Conservation (phyloP, 164 flowering plant species). For the Hamamelis virginiana region DNA sequence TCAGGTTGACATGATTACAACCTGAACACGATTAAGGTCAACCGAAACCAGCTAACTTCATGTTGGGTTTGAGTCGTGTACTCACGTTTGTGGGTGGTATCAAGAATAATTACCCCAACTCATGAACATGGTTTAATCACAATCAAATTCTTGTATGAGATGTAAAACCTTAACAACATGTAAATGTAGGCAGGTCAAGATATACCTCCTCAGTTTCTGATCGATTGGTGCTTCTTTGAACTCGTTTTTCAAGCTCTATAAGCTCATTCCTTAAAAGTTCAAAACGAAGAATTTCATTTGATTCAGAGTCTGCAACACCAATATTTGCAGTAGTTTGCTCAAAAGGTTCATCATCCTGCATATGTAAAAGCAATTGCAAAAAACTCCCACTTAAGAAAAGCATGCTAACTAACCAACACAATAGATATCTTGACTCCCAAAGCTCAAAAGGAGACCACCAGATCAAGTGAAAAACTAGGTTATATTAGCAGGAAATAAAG, state of each 20-base stretch:
- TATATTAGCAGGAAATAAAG: background rate
- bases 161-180: background rate
- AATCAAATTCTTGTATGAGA: too few species aligned
- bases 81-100: too few species aligned
- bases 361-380: background rate
- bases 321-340: slow-evolving; percentile 24
- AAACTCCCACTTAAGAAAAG: slow-evolving; percentile 5
- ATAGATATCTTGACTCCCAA: background rate
- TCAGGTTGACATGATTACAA: too few species aligned
- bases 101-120: too few species aligned
- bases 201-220: slow-evolving; percentile 69
- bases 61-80: too few species aligned
- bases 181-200: background rate
- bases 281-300: slow-evolving; percentile 75
- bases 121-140: too few species aligned
- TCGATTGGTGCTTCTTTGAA: slow-evolving; percentile 68
- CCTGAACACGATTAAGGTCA: too few species aligned
- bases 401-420: slow-evolving; percentile 1
- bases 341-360: slow-evolving; percentile 45
- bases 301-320: slow-evolving; percentile 35
- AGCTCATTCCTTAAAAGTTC: slow-evolving; percentile 77
- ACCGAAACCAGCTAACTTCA: too few species aligned
- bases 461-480: background rate
- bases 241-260: slow-evolving; percentile 86
- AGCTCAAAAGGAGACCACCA: background rate